A percentile compares a stretch with the other conserved stretches of the same genome.
These are phyloP conservation scores for Lachancea meyersii DNA, from an alignment of 805 yeast genomes.

Conservation along the genomic window DNA sequence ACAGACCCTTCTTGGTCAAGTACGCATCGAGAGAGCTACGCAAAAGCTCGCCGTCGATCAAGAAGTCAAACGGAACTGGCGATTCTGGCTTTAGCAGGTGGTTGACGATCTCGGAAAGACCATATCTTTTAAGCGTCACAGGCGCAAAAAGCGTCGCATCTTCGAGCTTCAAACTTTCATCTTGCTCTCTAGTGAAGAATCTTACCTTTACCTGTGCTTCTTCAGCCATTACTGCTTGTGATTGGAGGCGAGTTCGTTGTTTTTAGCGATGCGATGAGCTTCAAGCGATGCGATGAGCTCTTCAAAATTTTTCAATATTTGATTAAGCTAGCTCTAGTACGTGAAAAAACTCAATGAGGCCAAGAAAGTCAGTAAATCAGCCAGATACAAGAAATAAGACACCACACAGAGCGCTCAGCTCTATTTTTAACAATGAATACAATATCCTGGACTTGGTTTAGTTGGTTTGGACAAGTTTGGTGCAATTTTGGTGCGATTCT, in stretches of 20 bases:
- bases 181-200: constrained; percentile 81
- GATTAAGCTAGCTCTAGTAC: not conserved
- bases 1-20: constrained; percentile 65
- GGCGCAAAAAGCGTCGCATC: constrained; percentile 89
- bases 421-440: no score
- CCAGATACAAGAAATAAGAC: no score
- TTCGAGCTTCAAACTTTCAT: constrained; percentile 59
- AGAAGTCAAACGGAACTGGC: constrained; percentile 87
- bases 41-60: constrained; percentile 76
- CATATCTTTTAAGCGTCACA: constrained; percentile 76
- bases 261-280: constrained; percentile 7
- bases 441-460: no score
- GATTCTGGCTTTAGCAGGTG: constrained; percentile 60
- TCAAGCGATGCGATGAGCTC: constrained; percentile 7
- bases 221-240: constrained; percentile 21
- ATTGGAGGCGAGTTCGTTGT: not conserved
- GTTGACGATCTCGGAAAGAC: constrained; percentile 91
- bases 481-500: no score
- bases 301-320: constrained; percentile 9
- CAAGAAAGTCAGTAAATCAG: no score
- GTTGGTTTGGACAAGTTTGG: no score
- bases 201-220: constrained; percentile 72
- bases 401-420: no score
- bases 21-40: constrained; percentile 78
- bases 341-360: not conserved